Evolutionary conservation across 371 early-diverging fungal species (phyloP), one percentile per base, ranked within the genome.

Genomic region (Rhizopus stolonifer): DNA sequence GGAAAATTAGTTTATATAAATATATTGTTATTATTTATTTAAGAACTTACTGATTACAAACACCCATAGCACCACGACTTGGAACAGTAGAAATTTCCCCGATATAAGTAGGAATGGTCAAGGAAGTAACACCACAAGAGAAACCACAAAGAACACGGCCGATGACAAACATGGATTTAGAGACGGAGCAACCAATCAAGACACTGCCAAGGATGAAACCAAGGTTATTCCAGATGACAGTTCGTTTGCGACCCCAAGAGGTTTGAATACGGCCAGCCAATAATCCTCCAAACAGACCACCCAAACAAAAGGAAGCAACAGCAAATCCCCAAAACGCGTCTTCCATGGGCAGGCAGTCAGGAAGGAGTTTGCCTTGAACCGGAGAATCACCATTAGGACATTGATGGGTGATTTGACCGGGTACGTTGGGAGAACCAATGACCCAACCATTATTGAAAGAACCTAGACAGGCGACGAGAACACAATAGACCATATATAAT

Each of bases 91-190:
- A 69, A 22, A 95, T 80, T 57, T 93, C 92, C 7, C 85, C 85
- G 19, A 94, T 77, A 55, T 94, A 96, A 4, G 85, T 81, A 0
- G 95, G 89, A 2, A 88, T 85, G 11, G 81, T 81, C 15, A 86
- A 83, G 29, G 91, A 85, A 10, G 86, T 85, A 3, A 88, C 65
- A 14, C 95, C 96, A 36, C 90, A 83, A 3, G 83, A 92, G 32
- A 94, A 52, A 29, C 96, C 96, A 44, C 83, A 74, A 13, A 90
- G 46, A 40, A 95, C 68, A 42, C 96, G 86, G 0, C 93, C 96
- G 39, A 88, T 29, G 42, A 81, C 80, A 47, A 94, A 84, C 72
- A 82, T 81, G 4, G 67, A 74, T 3, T 68, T 67, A 13, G 71
- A 69, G 2, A 72, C 69, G 5, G 87, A 66, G 11, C 80, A 57